A percentile compares a stretch with the other conserved stretches of the same genome.
phyloP scores from a whole-genome alignment of 2,329 filamentous ascomycete species.

The Cladorrhinum sp. region DNA sequence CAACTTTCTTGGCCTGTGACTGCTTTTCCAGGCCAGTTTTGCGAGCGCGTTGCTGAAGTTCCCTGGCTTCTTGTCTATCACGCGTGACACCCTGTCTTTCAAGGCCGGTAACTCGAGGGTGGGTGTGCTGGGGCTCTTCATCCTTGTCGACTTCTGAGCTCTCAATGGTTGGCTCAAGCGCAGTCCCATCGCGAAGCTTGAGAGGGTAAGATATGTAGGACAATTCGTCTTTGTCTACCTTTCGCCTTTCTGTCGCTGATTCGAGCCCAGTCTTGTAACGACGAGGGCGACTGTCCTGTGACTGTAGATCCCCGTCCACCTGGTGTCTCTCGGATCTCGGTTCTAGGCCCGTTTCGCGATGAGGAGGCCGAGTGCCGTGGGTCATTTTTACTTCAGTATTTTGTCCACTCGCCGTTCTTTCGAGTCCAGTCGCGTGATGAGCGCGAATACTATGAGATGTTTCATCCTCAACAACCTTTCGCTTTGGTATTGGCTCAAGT shows the following conservation, averaged over 20 bases:
- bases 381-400: neutral
- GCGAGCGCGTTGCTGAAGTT: neutral
- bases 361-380: neutral
- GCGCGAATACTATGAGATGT: neutral
- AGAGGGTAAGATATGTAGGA: neutral
- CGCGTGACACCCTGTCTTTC: no score
- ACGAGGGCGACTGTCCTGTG: no score
- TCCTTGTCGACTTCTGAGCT: no score
- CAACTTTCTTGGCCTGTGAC: neutral
- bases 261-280: no score
- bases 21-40: neutral
- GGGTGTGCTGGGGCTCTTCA: no score
- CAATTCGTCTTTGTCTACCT: neutral
- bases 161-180: neutral
- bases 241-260: neutral
- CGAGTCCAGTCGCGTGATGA: neutral
- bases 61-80: neutral
- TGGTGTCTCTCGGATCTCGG: neutral
- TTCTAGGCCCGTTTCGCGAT: neutral
- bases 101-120: no score
- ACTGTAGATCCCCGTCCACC: neutral
- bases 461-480: neutral
- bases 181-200: no score
- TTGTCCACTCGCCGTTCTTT: neutral
- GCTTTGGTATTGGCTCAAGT: neutral